Base-by-base conservation (phyloP, 176 grass and related monocot genomes). In the Poa annua region DNA sequence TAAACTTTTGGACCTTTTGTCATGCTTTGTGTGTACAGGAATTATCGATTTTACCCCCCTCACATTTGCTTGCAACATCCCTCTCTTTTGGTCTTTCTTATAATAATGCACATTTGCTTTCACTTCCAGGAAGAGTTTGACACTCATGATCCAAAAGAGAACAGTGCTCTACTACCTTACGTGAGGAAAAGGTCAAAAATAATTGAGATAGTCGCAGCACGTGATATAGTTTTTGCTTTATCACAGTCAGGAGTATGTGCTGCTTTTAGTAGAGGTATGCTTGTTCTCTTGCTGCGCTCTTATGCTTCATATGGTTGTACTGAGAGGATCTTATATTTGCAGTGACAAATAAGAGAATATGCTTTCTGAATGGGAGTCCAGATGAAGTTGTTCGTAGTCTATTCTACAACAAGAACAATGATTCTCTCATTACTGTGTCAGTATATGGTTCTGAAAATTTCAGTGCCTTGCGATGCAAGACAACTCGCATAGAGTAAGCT, bases 331-430 rank as follows among this genome's bases (percentile, higher is more conserved):
- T 71, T 83, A 39, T 88, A 34, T 85, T 91, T 86, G 32, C 91
- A 97, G 94, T 81, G 42, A 93, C 87, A 55, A 93, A 97, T 75
- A 48, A 78, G 82, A 97, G 91, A 86, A 93, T 97, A 81, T 97
- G 94, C 78, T 91, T 90, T 93, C 86, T 97, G 22, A 97, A 97
- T 65, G 94, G 91, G 67, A 88, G 91, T 85, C 87, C 89, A 56
- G 94, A 97, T 76, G 94, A 97, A 90, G 94, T 97, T 82, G 93
- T 97, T 59, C 88, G 91, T n/a, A 97, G 94, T 81, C 87, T 97
- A 82, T 97, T 97, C 83, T 97, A 93, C 87, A 97, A 97, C 87
- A 97, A 93, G 84, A 97, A 93, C 38, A 97, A 97, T 34, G 94
- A 97, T 74, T 97, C 94, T 2, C 88, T 97, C 61, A 97, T 93